Evolutionary conservation across 2,329 filamentous ascomycete species (phyloP), one percentile per base, ranked within the genome.

Genomic region (Aspergillus thermomutatus): DNA sequence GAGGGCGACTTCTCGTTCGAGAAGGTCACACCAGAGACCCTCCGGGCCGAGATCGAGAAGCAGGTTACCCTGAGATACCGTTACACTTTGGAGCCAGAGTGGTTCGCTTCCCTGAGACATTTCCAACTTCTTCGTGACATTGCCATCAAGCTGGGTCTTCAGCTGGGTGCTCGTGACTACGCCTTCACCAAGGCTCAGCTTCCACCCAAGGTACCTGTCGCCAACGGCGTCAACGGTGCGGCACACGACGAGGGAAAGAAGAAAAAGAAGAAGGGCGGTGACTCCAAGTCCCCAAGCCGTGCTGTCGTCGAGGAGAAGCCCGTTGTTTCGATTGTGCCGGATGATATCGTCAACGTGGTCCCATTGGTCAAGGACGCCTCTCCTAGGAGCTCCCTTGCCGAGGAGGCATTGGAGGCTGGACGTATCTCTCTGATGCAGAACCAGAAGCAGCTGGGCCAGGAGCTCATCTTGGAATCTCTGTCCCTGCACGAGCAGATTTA

Each of bases 401-500:
- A 99, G 74, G 94, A 99, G 77, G 93, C 94, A 14, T 82, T 99
- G 46, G 94, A 99, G 75, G 94, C 93, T 56, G 94, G 94, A 25
- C 90, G 92, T 53, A 93, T 99, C 70, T 97, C 93, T n/a, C 87
- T 99, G 59, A 86, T 94, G 66, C 93, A 97, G 72, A 89, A 91
- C 72, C 92, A 99, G 80, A 93, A 90, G 78, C 94, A 97, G 77
- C 85, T 99, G 48, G 94, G 94, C 43, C 92, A 97, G 75, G 94
- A 99, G 75, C 83, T 99, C 55, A 84, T 99, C 28, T 80, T 97
- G n/a, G 94, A 99, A 76, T 97, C 92, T 40, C 80, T 99, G 59
- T 96, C 94, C 48, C 81, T 99, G 46, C 93, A 99, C 69, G 94
- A 99, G 80, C 94, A 99, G 75, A 97, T 99, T 65, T 99, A 99